A percentile compares a stretch with the other conserved stretches of the same genome.
Evolutionary conservation across 306 rosid species (phyloP).

Genomic region (Prunus armeniaca): DNA sequence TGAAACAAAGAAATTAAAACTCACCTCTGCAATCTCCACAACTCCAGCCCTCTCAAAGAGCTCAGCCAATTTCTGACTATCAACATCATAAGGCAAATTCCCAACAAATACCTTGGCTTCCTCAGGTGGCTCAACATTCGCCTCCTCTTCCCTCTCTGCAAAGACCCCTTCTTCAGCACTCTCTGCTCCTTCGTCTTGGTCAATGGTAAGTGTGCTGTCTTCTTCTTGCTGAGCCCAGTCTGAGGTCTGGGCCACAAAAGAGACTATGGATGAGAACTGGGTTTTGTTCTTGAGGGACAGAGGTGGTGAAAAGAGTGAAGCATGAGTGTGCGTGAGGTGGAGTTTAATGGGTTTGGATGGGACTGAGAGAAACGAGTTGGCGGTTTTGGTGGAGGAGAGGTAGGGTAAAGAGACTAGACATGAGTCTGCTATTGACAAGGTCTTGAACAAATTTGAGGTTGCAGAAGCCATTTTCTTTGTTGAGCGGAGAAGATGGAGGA

Average conservation of each 20-base stretch:
- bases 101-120: conserved; percentile 83
- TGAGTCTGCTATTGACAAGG: conserved; percentile 57
- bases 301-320: conserved; percentile 32
- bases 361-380: conserved; percentile 37
- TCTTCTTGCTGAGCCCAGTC: conserved; percentile 75
- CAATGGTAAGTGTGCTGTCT: conserved; percentile 39
- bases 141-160: conserved; percentile 29
- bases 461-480: conserved; percentile 41
- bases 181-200: conserved; percentile 32
- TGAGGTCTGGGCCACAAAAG: conserved; percentile 70
- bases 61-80: conserved; percentile 64
- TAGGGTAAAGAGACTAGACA: conserved; percentile 52
- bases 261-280: conserved; percentile 38
- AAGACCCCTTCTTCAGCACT: conserved; percentile 37
- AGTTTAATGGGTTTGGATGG: conserved; percentile 44
- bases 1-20: not conserved
- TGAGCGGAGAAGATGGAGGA: conserved; percentile 4
- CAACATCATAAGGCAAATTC: conserved; percentile 83
- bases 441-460: conserved; percentile 40
- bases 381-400: conserved; percentile 36
- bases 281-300: conserved; percentile 34
- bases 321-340: conserved; percentile 33
- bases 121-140: conserved; percentile 49
- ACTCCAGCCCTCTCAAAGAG: conserved; percentile 72
- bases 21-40: conserved; percentile 88